A percentile compares a stretch with the other conserved stretches of the same genome.
These are phyloP conservation scores for Dactylellina sp. DNA, from an alignment of 2,329 filamentous ascomycete genomes.

Conservation along the genomic window DNA sequence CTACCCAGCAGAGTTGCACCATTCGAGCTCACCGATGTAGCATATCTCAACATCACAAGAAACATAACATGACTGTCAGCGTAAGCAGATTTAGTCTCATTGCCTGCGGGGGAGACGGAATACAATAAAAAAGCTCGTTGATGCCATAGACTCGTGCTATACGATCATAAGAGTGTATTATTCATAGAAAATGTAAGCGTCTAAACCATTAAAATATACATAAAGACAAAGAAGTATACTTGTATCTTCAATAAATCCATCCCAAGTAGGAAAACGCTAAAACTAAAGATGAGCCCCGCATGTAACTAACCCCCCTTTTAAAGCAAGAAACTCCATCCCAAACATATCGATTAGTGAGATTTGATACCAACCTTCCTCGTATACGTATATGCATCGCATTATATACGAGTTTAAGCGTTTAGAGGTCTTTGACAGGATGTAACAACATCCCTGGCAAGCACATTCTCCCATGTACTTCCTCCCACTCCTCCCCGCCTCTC, in stretches of 20 bases:
- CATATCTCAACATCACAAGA: background rate
- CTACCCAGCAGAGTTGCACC: background rate
- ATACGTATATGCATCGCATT: background rate
- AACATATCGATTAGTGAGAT: background rate
- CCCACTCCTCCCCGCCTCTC: slow-evolving; percentile 72
- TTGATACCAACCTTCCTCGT: background rate
- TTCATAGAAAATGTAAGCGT: slow-evolving; percentile 2
- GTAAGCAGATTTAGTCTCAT: too few species aligned
- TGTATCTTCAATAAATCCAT: background rate
- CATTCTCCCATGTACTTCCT: slow-evolving; percentile 74
- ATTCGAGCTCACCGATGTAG: too few species aligned
- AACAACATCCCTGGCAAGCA: slow-evolving; percentile 89
- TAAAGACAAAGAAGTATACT: background rate
- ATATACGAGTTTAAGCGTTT: background rate
- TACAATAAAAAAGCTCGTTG: too few species aligned
- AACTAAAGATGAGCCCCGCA: too few species aligned
- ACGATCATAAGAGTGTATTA: background rate
- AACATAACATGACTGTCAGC: background rate
- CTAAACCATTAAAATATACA: background rate
- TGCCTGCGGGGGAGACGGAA: too few species aligned
- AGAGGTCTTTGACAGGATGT: slow-evolving; percentile 81
- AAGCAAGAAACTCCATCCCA: background rate
- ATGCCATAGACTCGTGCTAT: slow-evolving; percentile 2
- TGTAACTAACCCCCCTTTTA: too few species aligned
- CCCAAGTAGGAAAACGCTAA: background rate